These are phyloP conservation scores for Syncephalastrum racemosum DNA, from an alignment of 371 early-diverging fungal species.

Conservation along the genomic window DNA sequence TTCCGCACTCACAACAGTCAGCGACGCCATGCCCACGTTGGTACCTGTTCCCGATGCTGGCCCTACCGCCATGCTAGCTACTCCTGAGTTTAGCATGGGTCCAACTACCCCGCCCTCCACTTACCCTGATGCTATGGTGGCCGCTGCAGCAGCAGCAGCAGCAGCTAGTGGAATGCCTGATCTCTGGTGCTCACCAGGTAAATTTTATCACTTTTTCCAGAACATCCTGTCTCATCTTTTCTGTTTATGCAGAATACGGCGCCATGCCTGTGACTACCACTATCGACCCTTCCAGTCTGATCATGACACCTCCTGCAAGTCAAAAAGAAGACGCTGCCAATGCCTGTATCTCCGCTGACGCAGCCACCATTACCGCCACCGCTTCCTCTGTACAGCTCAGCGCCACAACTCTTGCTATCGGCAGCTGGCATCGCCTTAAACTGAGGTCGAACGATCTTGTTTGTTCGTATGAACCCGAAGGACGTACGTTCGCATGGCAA, in stretches of 20 bases:
- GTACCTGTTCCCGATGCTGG: conserved; percentile 49
- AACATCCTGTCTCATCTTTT: too few species aligned
- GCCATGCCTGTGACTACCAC: conserved; percentile 17
- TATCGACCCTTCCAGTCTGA: conserved; percentile 24
- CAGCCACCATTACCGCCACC: not conserved
- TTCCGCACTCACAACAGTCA: conserved; percentile 7
- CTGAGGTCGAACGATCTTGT: conserved; percentile 62
- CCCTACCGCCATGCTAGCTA: conserved; percentile 41
- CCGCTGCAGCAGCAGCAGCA: conserved; percentile 7
- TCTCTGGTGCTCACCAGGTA: conserved; percentile 22
- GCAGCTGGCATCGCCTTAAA: conserved; percentile 77
- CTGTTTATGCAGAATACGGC: too few species aligned
- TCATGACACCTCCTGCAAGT: conserved; percentile 16
- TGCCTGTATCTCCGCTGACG: not conserved
- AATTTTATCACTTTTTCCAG: not conserved
- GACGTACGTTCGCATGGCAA: conserved; percentile 67
- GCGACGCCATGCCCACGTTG: conserved; percentile 17
- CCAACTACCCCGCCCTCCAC: conserved; percentile 1
- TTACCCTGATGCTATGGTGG: conserved; percentile 1
- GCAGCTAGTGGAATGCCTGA: conserved; percentile 9
- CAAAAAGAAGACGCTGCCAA: too few species aligned
- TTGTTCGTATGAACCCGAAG: conserved; percentile 57
- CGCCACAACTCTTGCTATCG: conserved; percentile 69
- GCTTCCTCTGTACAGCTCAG: conserved; percentile 22
- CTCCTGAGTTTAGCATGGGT: conserved; percentile 9